Evolutionary conservation across 345 rosid species (phyloP).

Genomic region (Raphanus sativus): DNA sequence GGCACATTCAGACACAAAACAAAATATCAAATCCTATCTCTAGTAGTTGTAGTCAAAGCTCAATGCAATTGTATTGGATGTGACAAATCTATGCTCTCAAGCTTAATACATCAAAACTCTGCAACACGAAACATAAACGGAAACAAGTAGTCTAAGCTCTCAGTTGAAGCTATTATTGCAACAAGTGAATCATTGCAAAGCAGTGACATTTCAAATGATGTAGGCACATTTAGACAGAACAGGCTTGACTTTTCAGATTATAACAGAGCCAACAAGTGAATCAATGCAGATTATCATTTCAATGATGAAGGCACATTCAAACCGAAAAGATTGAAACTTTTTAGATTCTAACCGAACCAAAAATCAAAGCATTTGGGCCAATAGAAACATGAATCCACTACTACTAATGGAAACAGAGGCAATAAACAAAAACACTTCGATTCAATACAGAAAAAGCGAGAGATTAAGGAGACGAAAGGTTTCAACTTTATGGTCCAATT

Average conservation of each 20-base stretch:
- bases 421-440: background rate
- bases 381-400: background rate
- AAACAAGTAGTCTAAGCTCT: constrained; percentile 1
- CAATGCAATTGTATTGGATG: background rate
- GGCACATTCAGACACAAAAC: too few relatives aligned
- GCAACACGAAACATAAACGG: constrained; percentile 11
- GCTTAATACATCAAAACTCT: background rate
- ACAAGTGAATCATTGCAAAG: background rate
- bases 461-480: constrained; percentile 6
- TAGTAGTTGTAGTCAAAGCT: background rate
- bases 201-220: background rate
- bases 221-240: constrained; percentile 5
- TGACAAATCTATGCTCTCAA: background rate
- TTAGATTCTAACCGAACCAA: constrained; percentile 6
- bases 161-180: background rate
- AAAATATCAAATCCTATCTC: too few relatives aligned
- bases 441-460: background rate
- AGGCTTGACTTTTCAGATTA: background rate
- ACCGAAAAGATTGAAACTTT: background rate
- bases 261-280: background rate
- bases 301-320: constrained; percentile 6
- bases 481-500: constrained; percentile 9
- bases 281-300: background rate
- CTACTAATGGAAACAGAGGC: background rate
- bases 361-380: constrained; percentile 11